Percentiles rank a stretch among this genome's conserved stretches.
phyloP scores from a whole-genome alignment of 2,329 filamentous ascomycete genomes.

The Calonectria pauciramosa region DNA sequence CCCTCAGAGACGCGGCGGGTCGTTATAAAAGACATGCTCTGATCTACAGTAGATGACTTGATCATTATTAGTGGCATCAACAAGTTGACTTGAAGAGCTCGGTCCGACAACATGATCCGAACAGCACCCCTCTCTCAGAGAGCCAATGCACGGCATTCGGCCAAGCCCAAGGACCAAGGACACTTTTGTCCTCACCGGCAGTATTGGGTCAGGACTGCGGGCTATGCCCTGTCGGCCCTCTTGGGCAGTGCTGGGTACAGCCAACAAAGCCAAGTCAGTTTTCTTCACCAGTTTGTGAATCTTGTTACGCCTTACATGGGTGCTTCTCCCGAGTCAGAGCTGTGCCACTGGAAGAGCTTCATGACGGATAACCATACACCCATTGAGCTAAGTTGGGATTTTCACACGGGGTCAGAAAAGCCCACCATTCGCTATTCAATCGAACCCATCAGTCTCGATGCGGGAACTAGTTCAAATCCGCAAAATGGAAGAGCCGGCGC shows the following conservation, averaged over 20 bases:
- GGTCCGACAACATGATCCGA: neutral
- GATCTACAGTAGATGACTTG: neutral
- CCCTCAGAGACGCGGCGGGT: neutral
- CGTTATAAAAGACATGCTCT: neutral
- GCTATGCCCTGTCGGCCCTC: neutral
- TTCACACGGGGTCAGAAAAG: neutral
- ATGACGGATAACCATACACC: neutral
- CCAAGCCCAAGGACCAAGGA: neutral
- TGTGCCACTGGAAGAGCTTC: neutral
- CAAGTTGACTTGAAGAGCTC: neutral
- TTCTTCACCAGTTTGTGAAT: neutral
- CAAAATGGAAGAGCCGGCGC: neutral
- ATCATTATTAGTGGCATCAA: neutral
- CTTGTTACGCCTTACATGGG: neutral
- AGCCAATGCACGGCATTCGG: neutral
- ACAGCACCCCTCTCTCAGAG: neutral
- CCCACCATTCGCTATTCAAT: neutral
- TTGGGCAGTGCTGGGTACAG: neutral
- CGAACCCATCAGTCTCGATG: slow-evolving; percentile 2
- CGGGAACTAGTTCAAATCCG: neutral
- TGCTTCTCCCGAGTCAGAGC: neutral
- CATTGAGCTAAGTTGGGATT: neutral
- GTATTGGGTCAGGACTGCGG: neutral
- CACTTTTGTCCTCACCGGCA: neutral
- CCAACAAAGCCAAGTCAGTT: neutral